Percentiles rank a stretch among this genome's conserved stretches.
Evolutionary conservation across 2,329 filamentous ascomycete species (phyloP).

Genomic region (Cryphonectria parasitica): DNA sequence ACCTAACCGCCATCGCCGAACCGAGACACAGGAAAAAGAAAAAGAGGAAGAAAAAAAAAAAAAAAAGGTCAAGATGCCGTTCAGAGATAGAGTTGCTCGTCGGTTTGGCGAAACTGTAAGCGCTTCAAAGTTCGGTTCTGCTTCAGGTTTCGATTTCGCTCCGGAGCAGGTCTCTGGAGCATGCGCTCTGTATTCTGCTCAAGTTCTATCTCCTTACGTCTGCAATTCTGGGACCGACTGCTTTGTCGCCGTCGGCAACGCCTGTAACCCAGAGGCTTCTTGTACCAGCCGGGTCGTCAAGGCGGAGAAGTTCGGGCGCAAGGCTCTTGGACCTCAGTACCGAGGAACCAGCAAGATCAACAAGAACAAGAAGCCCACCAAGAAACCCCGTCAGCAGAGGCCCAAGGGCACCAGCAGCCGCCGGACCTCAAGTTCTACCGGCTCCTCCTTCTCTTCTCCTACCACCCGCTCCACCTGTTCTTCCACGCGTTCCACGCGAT

Average conservation of each 20-base stretch:
- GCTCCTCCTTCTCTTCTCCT: slow-evolving; percentile 2
- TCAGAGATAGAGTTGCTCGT: slow-evolving; percentile 46
- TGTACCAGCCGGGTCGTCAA: not conserved
- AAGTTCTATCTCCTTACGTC: not conserved
- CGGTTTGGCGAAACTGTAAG: slow-evolving; percentile 53
- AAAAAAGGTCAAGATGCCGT: slow-evolving; percentile 34
- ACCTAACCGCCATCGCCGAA: not conserved
- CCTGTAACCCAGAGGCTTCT: not conserved
- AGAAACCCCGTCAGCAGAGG: not conserved
- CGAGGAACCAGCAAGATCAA: not conserved
- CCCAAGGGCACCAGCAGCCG: slow-evolving; percentile 4
- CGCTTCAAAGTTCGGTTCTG: slow-evolving; percentile 23
- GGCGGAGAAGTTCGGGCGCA: slow-evolving; percentile 10
- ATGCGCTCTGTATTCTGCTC: slow-evolving; percentile 22
- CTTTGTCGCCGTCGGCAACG: not conserved
- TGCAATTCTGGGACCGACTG: not conserved
- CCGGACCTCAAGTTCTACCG: slow-evolving; percentile 11
- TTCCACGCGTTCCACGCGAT: slow-evolving; percentile 7
- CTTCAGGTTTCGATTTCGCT: slow-evolving; percentile 22
- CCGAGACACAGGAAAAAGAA: not conserved
- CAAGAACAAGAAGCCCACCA: slow-evolving; percentile 10
- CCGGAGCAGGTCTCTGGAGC: slow-evolving; percentile 24
- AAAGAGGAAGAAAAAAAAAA: not conserved
- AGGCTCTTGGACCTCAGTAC: slow-evolving; percentile 19
- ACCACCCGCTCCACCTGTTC: not conserved